phyloP scores from a whole-genome alignment of 164 flowering plant genomes.

The Protea cynaroides region DNA sequence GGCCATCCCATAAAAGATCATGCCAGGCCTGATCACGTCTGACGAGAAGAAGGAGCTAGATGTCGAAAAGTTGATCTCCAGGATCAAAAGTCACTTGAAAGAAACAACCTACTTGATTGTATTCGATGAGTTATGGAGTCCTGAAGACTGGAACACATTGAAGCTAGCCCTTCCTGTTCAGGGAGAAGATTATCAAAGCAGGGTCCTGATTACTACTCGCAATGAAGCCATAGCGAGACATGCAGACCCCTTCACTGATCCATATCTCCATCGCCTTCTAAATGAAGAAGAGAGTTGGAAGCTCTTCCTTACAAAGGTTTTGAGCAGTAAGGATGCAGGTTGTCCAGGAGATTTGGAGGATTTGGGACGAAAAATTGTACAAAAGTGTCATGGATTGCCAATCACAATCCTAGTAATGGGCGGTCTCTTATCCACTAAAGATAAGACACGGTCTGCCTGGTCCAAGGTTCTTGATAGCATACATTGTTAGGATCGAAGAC shows the following conservation, averaged over 20 bases:
- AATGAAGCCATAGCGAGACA: neutral
- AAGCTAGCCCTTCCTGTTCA: neutral
- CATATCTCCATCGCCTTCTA: neutral
- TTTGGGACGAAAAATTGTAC: neutral
- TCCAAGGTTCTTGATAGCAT: neutral
- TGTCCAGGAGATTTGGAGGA: neutral
- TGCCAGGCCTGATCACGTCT: neutral
- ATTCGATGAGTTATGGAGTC: neutral
- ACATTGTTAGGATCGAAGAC: too few species aligned
- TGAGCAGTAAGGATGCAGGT: neutral
- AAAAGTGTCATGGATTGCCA: neutral
- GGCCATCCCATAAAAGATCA: neutral
- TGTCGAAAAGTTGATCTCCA: neutral
- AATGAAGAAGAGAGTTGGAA: neutral
- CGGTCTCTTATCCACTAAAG: conserved; percentile 3
- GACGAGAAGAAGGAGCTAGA: neutral
- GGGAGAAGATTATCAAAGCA: neutral
- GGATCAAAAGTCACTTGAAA: neutral
- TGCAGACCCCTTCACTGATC: neutral
- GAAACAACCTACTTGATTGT: neutral
- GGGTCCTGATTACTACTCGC: neutral
- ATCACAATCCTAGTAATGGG: neutral
- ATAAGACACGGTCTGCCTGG: neutral
- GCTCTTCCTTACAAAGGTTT: neutral
- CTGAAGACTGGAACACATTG: neutral